Percentiles rank a stretch among this genome's conserved stretches.
phyloP scores from a whole-genome alignment of 129 eudicot genomes.

The Centella asiatica region DNA sequence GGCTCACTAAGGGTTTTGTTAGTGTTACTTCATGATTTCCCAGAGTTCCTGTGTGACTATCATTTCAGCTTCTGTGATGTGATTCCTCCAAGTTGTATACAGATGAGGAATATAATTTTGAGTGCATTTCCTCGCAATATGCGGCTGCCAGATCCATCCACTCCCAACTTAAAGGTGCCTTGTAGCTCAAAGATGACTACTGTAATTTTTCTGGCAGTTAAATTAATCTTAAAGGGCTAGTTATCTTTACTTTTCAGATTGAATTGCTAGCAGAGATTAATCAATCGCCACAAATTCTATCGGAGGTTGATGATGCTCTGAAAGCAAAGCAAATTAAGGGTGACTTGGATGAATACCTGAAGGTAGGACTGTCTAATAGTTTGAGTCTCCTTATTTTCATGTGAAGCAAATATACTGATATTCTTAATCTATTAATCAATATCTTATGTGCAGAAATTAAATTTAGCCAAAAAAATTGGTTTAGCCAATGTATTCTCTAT shows the following conservation, averaged over 20 bases:
- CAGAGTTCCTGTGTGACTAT: slow-evolving; percentile 96
- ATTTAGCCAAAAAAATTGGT: too few species aligned
- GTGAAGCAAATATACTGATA: too few species aligned
- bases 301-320: slow-evolving; percentile 88
- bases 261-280: slow-evolving; percentile 81
- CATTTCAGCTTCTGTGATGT: slow-evolving; percentile 99
- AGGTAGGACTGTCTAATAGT: too few species aligned
- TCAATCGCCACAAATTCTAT: slow-evolving; percentile 82
- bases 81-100: slow-evolving; percentile 98
- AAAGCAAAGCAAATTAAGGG: slow-evolving; percentile 80
- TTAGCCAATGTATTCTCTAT: neutral
- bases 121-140: slow-evolving; percentile 98
- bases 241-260: slow-evolving; percentile 34
- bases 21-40: slow-evolving; percentile 98
- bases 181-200: neutral
- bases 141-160: slow-evolving; percentile 98
- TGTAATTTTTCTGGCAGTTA: neutral
- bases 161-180: slow-evolving; percentile 91
- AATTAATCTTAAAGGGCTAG: neutral
- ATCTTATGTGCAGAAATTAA: too few species aligned
- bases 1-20: slow-evolving; percentile 92
- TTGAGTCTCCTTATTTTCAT: too few species aligned
- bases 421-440: too few species aligned
- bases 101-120: slow-evolving; percentile 90
- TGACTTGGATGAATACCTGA: slow-evolving; percentile 88